Percentiles rank a stretch among this genome's conserved stretches.
Evolutionary conservation across 108 stramenopile genomes (phyloP).

Genomic region (Skeletonema tropicum): DNA sequence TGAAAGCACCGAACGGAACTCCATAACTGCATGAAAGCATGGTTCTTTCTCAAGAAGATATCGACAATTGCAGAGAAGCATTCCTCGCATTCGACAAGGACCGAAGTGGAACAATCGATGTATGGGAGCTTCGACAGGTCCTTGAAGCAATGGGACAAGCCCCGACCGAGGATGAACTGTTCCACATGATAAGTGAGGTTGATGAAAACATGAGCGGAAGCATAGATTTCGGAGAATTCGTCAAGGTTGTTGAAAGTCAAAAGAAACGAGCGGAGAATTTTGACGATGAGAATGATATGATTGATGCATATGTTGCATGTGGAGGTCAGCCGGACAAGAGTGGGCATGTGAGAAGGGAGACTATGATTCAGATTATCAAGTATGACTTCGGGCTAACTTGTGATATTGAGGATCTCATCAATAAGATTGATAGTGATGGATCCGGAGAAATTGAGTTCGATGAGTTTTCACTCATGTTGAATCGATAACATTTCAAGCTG

Average conservation of each 20-base stretch:
- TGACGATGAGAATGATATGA: slow-evolving; percentile 88
- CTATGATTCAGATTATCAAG: slow-evolving; percentile 85
- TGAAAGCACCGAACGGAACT: too few relatives aligned
- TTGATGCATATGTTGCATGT: slow-evolving; percentile 93
- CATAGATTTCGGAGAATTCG: slow-evolving; percentile 91
- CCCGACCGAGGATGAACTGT: slow-evolving; percentile 92
- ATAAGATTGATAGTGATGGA: slow-evolving; percentile 79
- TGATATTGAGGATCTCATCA: slow-evolving; percentile 84
- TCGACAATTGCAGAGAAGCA: slow-evolving; percentile 71
- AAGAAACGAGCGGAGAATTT: slow-evolving; percentile 84
- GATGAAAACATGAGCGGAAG: slow-evolving; percentile 91
- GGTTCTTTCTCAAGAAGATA: slow-evolving; percentile 1
- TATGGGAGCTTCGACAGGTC: slow-evolving; percentile 89
- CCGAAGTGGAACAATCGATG: slow-evolving; percentile 83
- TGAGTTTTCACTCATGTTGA: slow-evolving; percentile 81
- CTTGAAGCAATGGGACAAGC: slow-evolving; percentile 91
- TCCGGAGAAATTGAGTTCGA: slow-evolving; percentile 88
- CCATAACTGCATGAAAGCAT: neutral
- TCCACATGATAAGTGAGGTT: slow-evolving; percentile 83
- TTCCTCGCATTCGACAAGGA: slow-evolving; percentile 92
- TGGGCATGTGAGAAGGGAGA: slow-evolving; percentile 68
- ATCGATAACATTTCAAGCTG: slow-evolving; percentile 16
- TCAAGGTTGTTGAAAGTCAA: slow-evolving; percentile 91
- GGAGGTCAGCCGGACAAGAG: slow-evolving; percentile 74
- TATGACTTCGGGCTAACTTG: slow-evolving; percentile 86